A percentile compares a stretch with the other conserved stretches of the same genome.
Evolutionary conservation across 2,329 filamentous ascomycete species (phyloP).

Genomic region (Alternaria consortialis): DNA sequence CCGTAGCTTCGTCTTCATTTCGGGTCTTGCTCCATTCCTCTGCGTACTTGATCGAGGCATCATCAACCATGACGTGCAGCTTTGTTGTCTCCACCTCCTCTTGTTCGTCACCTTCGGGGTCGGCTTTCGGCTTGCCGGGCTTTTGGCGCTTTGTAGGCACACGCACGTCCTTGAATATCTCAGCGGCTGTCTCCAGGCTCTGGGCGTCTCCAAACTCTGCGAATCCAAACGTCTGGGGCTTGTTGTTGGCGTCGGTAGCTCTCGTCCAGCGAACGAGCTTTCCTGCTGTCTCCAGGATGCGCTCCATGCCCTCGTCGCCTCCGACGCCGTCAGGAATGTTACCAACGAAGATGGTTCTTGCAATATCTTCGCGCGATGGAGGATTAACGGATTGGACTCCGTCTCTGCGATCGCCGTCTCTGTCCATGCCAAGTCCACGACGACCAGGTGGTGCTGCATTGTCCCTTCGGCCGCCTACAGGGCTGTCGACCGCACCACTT

Average conservation of each 20-base stretch:
- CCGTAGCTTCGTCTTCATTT: slow-evolving; percentile 68
- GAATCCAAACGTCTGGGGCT: slow-evolving; percentile 89
- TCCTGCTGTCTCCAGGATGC: slow-evolving; percentile 78
- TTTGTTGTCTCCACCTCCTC: slow-evolving; percentile 70
- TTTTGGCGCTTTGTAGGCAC: slow-evolving; percentile 81
- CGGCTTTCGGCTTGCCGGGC: slow-evolving; percentile 56
- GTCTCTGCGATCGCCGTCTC: slow-evolving; percentile 69
- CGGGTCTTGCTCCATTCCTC: slow-evolving; percentile 77
- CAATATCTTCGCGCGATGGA: slow-evolving; percentile 87
- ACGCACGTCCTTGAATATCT: slow-evolving; percentile 82
- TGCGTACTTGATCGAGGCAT: slow-evolving; percentile 83
- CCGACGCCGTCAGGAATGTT: slow-evolving; percentile 82
- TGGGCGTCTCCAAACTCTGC: slow-evolving; percentile 94
- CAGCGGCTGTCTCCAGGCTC: slow-evolving; percentile 83
- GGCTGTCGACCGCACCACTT: slow-evolving; percentile 55
- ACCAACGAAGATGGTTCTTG: slow-evolving; percentile 89
- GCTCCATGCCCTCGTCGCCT: slow-evolving; percentile 80
- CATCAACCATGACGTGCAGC: slow-evolving; percentile 77
- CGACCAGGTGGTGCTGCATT: slow-evolving; percentile 51
- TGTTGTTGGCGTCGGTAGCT: slow-evolving; percentile 78
- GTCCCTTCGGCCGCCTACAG: slow-evolving; percentile 60
- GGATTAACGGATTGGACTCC: slow-evolving; percentile 77
- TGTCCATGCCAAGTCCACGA: slow-evolving; percentile 66
- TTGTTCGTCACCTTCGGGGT: slow-evolving; percentile 53
- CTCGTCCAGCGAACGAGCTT: slow-evolving; percentile 86